Evolutionary conservation across 495 filamentous ascomycete genomes (phyloP).

Genomic region (Trichoderma gamsii): DNA sequence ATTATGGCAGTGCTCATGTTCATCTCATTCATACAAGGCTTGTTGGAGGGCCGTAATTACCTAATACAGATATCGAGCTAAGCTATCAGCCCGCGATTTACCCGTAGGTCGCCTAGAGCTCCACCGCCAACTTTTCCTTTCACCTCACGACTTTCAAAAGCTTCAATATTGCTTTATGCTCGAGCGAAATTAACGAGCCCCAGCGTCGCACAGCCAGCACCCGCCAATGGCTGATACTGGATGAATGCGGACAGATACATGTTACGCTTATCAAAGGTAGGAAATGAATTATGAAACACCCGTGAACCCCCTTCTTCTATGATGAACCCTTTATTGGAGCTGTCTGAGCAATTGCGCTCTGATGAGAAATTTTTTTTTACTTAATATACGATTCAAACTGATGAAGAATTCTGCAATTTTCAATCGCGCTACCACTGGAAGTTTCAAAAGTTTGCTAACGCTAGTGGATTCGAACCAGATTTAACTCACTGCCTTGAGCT

Average conservation of each 20-base stretch:
- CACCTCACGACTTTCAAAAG: not conserved
- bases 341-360: constrained; percentile 66
- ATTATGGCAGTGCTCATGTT: no score
- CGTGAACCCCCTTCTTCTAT: constrained; percentile 18
- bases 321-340: constrained; percentile 85
- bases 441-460: not conserved
- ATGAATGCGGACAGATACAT: not conserved
- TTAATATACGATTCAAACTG: constrained; percentile 43
- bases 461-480: not conserved
- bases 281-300: not conserved
- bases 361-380: constrained; percentile 49
- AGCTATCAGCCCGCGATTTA: not conserved
- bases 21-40: no score
- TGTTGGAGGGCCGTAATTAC: not conserved
- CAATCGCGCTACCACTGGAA: not conserved
- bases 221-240: not conserved
- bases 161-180: constrained; percentile 6
- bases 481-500: not conserved
- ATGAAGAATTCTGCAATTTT: constrained; percentile 22
- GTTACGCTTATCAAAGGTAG: not conserved
- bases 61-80: not conserved
- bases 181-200: not conserved
- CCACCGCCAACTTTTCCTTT: not conserved
- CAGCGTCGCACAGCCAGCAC: not conserved
- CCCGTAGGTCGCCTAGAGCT: not conserved